Conservation (phyloP, 108 stramenopile genomes). For the Discostella pseudostelligera region DNA sequence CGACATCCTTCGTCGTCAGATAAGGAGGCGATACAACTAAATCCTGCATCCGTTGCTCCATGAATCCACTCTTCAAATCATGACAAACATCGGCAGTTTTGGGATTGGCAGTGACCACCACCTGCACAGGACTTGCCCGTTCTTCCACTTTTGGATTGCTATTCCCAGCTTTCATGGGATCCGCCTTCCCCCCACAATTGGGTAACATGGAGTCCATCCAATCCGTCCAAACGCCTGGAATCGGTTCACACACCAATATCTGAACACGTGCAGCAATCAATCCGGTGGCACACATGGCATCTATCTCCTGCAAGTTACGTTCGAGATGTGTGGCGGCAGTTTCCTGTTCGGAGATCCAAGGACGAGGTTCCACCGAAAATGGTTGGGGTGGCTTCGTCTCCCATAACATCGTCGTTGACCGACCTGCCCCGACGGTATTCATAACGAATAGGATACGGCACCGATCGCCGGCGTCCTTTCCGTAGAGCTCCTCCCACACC, state of each 20-base stretch:
- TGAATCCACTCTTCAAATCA: conserved; percentile 84
- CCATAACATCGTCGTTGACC: conserved; percentile 84
- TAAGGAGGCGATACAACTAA: conserved; percentile 76
- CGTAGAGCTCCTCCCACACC: conserved; percentile 78
- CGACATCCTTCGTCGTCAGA: conserved; percentile 44
- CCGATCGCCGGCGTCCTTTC: conserved; percentile 57
- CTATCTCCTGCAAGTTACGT: conserved; percentile 80
- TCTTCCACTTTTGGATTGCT: conserved; percentile 62
- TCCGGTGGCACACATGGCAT: conserved; percentile 85
- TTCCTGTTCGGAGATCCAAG: conserved; percentile 86
- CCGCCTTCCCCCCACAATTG: conserved; percentile 72
- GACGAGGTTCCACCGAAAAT: conserved; percentile 58
- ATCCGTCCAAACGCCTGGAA: conserved; percentile 80
- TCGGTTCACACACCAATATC: conserved; percentile 84
- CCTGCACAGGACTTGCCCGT: conserved; percentile 80
- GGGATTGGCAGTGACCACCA: conserved; percentile 78
- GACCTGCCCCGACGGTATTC: conserved; percentile 84
- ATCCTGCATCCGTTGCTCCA: conserved; percentile 85
- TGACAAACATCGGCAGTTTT: conserved; percentile 83
- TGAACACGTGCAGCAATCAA: conserved; percentile 80
- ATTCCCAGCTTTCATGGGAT: conserved; percentile 42
- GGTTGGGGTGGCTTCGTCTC: conserved; percentile 70
- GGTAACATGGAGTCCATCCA: conserved; percentile 83
- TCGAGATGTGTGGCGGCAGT: conserved; percentile 81
- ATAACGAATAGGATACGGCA: conserved; percentile 81